Percentiles rank a stretch among this genome's conserved stretches.
These are phyloP conservation scores for Teunomyces barrocoloradensis DNA, from an alignment of 805 yeast genomes.

Conservation along the genomic window DNA sequence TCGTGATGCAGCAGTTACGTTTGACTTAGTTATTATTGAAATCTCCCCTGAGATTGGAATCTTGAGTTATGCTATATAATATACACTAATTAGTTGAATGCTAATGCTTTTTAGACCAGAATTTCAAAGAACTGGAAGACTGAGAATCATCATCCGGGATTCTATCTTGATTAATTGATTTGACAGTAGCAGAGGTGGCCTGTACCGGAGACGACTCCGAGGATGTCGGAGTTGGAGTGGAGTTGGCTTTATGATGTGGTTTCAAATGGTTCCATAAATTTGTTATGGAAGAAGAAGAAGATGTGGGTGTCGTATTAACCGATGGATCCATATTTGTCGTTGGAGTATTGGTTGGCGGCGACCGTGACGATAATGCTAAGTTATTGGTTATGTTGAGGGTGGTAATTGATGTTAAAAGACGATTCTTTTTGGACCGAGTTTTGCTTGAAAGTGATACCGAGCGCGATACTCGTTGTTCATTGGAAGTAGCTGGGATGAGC, in stretches of 20 bases:
- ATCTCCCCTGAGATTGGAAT: too few species aligned
- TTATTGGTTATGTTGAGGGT: background rate
- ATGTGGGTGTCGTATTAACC: background rate
- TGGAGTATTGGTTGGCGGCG: background rate
- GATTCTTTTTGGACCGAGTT: slow-evolving; percentile 10
- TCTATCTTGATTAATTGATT: background rate
- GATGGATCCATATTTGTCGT: background rate
- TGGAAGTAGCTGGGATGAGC: slow-evolving; percentile 4
- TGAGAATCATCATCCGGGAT: background rate
- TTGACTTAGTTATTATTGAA: too few species aligned
- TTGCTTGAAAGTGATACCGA: slow-evolving; percentile 7
- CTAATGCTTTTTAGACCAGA: slow-evolving; percentile 17
- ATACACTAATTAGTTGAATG: background rate
- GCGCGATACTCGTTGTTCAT: background rate
- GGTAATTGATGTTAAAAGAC: slow-evolving; percentile 6
- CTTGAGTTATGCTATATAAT: background rate
- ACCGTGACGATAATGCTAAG: background rate
- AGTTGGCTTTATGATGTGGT: slow-evolving; percentile 7
- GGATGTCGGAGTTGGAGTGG: background rate
- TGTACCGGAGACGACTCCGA: background rate
- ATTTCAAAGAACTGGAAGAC: slow-evolving; percentile 9
- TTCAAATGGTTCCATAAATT: slow-evolving; percentile 15
- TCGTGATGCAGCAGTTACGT: too few species aligned
- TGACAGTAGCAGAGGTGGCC: background rate
- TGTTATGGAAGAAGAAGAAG: slow-evolving; percentile 13